Percentiles rank a stretch among this genome's conserved stretches.
phyloP scores from a whole-genome alignment of 2,329 filamentous ascomycete genomes.

The Microdochium trichocladiopsis region DNA sequence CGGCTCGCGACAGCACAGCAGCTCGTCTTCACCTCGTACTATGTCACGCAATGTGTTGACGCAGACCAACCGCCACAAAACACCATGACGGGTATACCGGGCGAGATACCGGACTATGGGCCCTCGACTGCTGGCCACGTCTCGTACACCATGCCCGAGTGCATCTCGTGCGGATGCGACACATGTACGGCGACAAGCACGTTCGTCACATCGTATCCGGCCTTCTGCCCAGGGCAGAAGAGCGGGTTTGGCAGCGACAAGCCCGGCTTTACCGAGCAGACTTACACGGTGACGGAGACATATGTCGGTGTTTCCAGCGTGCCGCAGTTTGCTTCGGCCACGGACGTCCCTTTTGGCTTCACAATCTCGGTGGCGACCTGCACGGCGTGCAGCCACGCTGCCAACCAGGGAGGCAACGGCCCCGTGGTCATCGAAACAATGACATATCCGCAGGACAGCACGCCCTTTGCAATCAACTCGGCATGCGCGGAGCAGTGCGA shows the following conservation, averaged over 20 bases:
- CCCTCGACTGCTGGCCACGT: background rate
- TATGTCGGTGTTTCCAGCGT: constrained; percentile 12
- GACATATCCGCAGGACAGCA: constrained; percentile 7
- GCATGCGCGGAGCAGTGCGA: background rate
- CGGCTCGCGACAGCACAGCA: background rate
- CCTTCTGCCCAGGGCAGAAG: constrained; percentile 4
- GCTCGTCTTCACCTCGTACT: background rate
- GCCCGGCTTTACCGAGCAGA: constrained; percentile 4
- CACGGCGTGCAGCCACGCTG: constrained; percentile 3
- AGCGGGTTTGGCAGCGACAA: background rate
- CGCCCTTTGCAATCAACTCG: constrained; percentile 1
- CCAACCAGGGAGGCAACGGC: background rate
- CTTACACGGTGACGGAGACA: constrained; percentile 13
- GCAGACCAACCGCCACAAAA: background rate
- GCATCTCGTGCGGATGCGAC: constrained; percentile 7
- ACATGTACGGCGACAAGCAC: constrained; percentile 11
- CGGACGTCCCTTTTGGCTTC: constrained; percentile 11
- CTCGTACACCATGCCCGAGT: constrained; percentile 11
- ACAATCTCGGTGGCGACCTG: constrained; percentile 10
- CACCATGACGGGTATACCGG: background rate
- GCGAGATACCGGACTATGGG: background rate
- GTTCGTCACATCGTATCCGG: constrained; percentile 7
- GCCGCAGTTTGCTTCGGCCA: constrained; percentile 8
- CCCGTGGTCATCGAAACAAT: constrained; percentile 6
- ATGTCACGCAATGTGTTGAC: background rate